phyloP scores from a whole-genome alignment of 495 filamentous ascomycete genomes.

The Paragyromitra xinjiangensis region DNA sequence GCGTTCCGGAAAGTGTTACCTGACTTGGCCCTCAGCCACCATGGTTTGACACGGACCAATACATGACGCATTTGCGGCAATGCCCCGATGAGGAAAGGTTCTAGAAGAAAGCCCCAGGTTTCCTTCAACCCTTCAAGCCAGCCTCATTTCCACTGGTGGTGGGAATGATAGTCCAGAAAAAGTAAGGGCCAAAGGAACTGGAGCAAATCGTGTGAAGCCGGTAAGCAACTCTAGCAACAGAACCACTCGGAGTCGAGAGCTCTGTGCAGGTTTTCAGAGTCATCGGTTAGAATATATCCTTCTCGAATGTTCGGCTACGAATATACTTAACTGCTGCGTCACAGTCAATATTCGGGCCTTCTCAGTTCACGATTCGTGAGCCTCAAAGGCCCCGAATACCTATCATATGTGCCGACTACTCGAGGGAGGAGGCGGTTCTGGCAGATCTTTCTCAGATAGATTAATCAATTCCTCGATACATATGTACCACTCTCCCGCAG shows the following conservation, averaged over 20 bases:
- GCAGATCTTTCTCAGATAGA: slow-evolving; percentile 53
- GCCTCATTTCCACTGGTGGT: slow-evolving; percentile 29
- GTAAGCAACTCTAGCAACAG: slow-evolving; percentile 10
- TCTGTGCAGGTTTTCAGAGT: slow-evolving; percentile 20
- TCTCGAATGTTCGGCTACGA: slow-evolving; percentile 38
- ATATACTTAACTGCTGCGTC: slow-evolving; percentile 6
- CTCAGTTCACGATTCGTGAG: slow-evolving; percentile 7
- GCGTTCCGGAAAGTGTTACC: slow-evolving; percentile 55
- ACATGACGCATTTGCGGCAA: slow-evolving; percentile 48
- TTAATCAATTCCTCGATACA: slow-evolving; percentile 42
- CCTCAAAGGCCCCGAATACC: slow-evolving; percentile 26
- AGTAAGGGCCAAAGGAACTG: neutral
- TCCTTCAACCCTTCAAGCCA: neutral
- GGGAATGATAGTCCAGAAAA: neutral
- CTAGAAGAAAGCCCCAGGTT: slow-evolving; percentile 48
- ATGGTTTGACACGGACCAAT: slow-evolving; percentile 55
- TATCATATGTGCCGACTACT: slow-evolving; percentile 17
- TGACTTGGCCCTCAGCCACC: slow-evolving; percentile 52
- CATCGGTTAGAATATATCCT: slow-evolving; percentile 38
- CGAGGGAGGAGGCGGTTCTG: slow-evolving; percentile 18
- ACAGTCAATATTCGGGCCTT: slow-evolving; percentile 5
- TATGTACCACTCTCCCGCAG: slow-evolving; percentile 23
- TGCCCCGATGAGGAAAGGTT: slow-evolving; percentile 52
- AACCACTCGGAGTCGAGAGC: neutral
- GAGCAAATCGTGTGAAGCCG: slow-evolving; percentile 5